Percentiles rank a stretch among this genome's conserved stretches.
Evolutionary conservation across 2,329 filamentous ascomycete genomes (phyloP).

Genomic region (Trichoderma sp.): DNA sequence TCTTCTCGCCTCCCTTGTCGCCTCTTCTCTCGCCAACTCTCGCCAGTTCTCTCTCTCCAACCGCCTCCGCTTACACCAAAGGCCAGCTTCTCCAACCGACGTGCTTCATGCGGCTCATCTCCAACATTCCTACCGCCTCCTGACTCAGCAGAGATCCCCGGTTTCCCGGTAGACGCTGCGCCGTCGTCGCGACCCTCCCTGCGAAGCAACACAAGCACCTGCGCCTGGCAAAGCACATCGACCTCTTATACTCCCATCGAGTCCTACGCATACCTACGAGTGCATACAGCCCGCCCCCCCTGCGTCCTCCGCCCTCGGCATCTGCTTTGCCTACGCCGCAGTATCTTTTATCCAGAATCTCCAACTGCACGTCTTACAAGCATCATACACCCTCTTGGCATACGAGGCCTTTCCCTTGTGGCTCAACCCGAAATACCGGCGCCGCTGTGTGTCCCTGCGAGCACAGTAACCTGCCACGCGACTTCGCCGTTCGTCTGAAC

Average conservation of each 20-base stretch:
- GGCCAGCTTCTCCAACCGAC: slow-evolving; percentile 8
- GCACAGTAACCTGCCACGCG: background rate
- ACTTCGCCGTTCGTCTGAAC: background rate
- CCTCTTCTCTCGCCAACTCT: background rate
- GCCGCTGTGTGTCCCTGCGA: slow-evolving; percentile 28
- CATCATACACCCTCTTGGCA: background rate
- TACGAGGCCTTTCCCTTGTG: slow-evolving; percentile 18
- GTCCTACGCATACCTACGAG: background rate
- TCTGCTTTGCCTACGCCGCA: background rate
- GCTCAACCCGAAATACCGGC: slow-evolving; percentile 28
- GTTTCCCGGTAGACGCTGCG: background rate
- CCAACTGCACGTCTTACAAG: background rate
- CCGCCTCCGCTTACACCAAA: slow-evolving; percentile 1
- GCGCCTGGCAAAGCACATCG: background rate
- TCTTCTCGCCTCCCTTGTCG: background rate
- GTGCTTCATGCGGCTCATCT: background rate
- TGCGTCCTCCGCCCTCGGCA: background rate
- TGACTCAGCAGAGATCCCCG: background rate
- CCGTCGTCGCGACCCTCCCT: slow-evolving; percentile 1
- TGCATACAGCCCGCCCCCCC: background rate
- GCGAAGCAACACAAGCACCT: background rate
- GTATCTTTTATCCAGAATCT: background rate
- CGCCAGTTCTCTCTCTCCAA: background rate
- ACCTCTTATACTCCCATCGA: background rate
- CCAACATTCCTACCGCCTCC: background rate